Percentiles rank a stretch among this genome's conserved stretches.
phyloP scores from a whole-genome alignment of 1,284 basidiomycete species.

The Marasmius oreades region DNA sequence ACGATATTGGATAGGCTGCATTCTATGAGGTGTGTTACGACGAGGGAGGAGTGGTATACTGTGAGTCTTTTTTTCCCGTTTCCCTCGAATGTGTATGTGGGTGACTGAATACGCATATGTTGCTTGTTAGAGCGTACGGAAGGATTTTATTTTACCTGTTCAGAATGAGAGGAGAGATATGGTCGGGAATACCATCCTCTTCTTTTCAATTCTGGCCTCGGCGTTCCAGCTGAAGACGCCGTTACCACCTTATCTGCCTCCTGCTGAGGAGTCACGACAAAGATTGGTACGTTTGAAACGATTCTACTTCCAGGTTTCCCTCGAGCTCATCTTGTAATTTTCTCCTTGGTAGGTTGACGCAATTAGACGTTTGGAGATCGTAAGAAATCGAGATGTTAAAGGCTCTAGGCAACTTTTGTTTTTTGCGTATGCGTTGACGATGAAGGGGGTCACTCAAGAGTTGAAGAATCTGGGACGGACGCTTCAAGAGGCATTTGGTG shows the following conservation, averaged over 20 bases:
- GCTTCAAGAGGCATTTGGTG: constrained; percentile 85
- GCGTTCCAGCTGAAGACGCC: constrained; percentile 89
- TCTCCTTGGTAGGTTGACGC: constrained; percentile 58
- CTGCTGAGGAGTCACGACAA: constrained; percentile 79
- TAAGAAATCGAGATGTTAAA: constrained; percentile 71
- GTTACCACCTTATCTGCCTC: constrained; percentile 91
- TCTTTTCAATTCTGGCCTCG: constrained; percentile 84
- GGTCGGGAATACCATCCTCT: constrained; percentile 91
- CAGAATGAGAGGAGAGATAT: constrained; percentile 86
- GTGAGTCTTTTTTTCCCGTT: constrained; percentile 38
- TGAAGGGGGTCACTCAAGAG: constrained; percentile 89
- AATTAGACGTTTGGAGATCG: constrained; percentile 81
- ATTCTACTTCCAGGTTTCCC: not conserved
- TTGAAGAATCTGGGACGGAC: constrained; percentile 75
- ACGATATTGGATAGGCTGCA: constrained; percentile 88
- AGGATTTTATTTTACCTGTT: constrained; percentile 87
- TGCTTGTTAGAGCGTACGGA: constrained; percentile 60
- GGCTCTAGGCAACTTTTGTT: constrained; percentile 84
- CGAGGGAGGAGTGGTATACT: constrained; percentile 89
- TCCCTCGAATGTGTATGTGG: not conserved
- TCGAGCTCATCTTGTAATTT: not conserved
- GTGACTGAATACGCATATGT: constrained; percentile 3
- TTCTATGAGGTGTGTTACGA: constrained; percentile 93
- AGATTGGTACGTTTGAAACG: constrained; percentile 53
- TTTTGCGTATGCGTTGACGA: constrained; percentile 91